Conservation (phyloP, 441 rosid genomes). For the Macaranga tanarius region DNA sequence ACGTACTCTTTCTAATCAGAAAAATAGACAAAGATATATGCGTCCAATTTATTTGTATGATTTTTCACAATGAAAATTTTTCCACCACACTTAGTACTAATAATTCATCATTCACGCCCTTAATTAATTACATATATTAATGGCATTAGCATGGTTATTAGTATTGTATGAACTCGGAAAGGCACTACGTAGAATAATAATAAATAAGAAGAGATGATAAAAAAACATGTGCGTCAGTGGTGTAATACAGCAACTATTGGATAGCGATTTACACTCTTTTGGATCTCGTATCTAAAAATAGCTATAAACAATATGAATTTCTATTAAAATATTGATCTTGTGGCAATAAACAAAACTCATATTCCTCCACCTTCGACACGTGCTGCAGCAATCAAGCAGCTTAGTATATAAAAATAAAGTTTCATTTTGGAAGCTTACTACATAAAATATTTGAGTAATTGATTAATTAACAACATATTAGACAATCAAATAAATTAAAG, state of each 20-base stretch:
- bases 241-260: slow-evolving; percentile 13
- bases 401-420: not conserved
- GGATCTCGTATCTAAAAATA: slow-evolving; percentile 28
- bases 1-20: no score
- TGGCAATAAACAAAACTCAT: not conserved
- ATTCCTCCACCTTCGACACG: slow-evolving; percentile 18
- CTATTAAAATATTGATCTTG: slow-evolving; percentile 1
- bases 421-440: not conserved
- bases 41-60: no score
- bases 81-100: no score
- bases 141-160: no score
- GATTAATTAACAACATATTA: not conserved
- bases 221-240: slow-evolving; percentile 1
- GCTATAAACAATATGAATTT: not conserved
- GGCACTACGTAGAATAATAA: not conserved
- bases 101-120: not conserved
- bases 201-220: not conserved
- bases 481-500: slow-evolving; percentile 5
- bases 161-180: no score
- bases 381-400: slow-evolving; percentile 25
- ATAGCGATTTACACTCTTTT: not conserved
- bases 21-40: no score
- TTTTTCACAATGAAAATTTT: no score
- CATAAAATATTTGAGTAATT: slow-evolving; percentile 6
- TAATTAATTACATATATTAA: not conserved